phyloP scores from a whole-genome alignment of 257 asterid genomes.

The Nemophila menziesii region DNA sequence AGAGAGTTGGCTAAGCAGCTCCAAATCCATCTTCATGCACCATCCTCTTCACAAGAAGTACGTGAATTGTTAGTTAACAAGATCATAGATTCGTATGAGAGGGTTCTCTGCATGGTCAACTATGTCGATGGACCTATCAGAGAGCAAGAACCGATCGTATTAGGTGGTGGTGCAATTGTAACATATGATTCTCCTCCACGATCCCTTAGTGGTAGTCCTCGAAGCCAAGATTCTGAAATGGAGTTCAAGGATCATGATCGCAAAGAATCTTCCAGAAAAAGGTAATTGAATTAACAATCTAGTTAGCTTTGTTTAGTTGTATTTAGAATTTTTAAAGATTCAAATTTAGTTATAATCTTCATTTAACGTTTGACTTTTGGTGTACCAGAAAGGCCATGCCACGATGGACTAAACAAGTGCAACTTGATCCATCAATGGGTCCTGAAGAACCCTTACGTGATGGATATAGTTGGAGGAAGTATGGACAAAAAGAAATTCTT shows the following conservation, averaged over 20 bases:
- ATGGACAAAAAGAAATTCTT: conserved; percentile 83
- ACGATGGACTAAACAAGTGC: conserved; percentile 43
- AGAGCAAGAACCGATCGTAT: conserved; percentile 1
- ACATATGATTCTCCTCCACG: conserved; percentile 31
- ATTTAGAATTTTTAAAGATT: background rate
- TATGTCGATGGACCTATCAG: background rate
- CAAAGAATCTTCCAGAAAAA: conserved; percentile 33
- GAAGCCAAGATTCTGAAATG: conserved; percentile 44
- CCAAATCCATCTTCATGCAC: conserved; percentile 31
- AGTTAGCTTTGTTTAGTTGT: no score
- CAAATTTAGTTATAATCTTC: no score
- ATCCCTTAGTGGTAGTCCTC: conserved; percentile 32
- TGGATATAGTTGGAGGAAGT: conserved; percentile 73
- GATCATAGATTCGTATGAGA: conserved; percentile 42
- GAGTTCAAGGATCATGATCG: conserved; percentile 28
- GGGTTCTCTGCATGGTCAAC: conserved; percentile 34
- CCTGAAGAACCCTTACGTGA: conserved; percentile 57
- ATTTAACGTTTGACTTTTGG: background rate
- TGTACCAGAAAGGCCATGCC: conserved; percentile 29
- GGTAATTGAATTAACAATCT: conserved; percentile 29
- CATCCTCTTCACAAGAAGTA: conserved; percentile 26
- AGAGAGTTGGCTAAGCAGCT: conserved; percentile 56
- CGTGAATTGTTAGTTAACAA: conserved; percentile 38
- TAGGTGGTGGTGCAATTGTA: conserved; percentile 4
- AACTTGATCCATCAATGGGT: conserved; percentile 30